A percentile compares a stretch with the other conserved stretches of the same genome.
Conservation (phyloP, 805 yeast genomes). For the Candida incommunis region DNA sequence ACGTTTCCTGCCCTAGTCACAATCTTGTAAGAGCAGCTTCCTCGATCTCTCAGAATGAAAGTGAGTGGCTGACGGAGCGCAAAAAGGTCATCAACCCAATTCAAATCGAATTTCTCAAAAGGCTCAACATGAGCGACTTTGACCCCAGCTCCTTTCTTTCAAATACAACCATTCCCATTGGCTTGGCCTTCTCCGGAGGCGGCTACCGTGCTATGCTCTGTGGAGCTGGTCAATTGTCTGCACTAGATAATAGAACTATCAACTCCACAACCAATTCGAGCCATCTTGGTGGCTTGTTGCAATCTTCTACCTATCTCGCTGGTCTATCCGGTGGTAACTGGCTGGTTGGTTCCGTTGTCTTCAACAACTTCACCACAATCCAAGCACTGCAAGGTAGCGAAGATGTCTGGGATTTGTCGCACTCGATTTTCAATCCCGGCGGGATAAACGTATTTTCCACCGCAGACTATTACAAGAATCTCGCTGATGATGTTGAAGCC, state of each 20-base stretch:
- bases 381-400: slow-evolving; percentile 36
- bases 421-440: slow-evolving; percentile 46
- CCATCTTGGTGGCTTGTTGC: slow-evolving; percentile 63
- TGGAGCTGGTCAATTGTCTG: slow-evolving; percentile 76
- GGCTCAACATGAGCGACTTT: slow-evolving; percentile 33
- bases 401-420: slow-evolving; percentile 54
- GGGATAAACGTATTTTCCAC: slow-evolving; percentile 45
- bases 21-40: slow-evolving; percentile 20
- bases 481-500: slow-evolving; percentile 33
- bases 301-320: slow-evolving; percentile 52
- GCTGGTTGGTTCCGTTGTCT: slow-evolving; percentile 55
- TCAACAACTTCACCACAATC: slow-evolving; percentile 62
- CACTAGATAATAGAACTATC: slow-evolving; percentile 58
- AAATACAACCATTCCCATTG: slow-evolving; percentile 31
- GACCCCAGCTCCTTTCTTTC: slow-evolving; percentile 5
- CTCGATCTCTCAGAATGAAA: slow-evolving; percentile 16
- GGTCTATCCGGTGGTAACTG: slow-evolving; percentile 82
- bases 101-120: slow-evolving; percentile 29
- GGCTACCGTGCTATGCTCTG: slow-evolving; percentile 80
- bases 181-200: slow-evolving; percentile 63
- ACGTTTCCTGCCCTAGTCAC: slow-evolving; percentile 28
- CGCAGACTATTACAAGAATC: slow-evolving; percentile 32
- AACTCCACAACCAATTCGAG: slow-evolving; percentile 31
- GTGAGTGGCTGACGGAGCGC: slow-evolving; percentile 18
- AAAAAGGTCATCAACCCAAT: slow-evolving; percentile 22